Base-by-base conservation (phyloP, 257 asterid genomes). In the Przewalskia tangutica region DNA sequence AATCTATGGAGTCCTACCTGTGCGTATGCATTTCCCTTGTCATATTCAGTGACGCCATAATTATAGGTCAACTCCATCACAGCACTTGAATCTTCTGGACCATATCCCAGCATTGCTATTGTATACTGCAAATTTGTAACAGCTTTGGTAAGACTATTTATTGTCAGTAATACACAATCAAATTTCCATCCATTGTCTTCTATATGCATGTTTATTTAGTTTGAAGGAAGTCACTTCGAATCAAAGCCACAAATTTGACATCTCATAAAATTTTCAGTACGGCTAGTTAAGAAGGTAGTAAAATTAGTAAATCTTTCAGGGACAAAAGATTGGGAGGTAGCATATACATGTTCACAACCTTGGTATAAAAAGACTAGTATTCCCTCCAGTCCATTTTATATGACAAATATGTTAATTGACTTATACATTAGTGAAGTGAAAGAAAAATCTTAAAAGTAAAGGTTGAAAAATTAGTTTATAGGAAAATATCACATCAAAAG, bases 41-140 rank as follows among this genome's bases (percentile, higher is more conserved):
- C 92, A 82, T 91, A 91, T 67, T 89, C 89, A 3, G 90, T 86
- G 67, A 91, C 91, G 0, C 95, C 95, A 79, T 91, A 91, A 79
- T 91, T 91, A 84, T 89, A 91, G 16, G 95, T 91, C 81, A 91
- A 86, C 85, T 91, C 95, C 89, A 91, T 73, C 56, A 91, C 93
- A 8, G 84, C 89, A 85, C 18, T 91, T 78, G 86, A 85, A 55
- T 91, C 95, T 86, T 91, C 95, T 11, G 93, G 90, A 53, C 95
- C 93, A 83, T 89, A 89, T 75, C 95, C 93, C 91, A 91, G 79
- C 89, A 91, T 91, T 46, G 95, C 95, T 82, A 91, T 83, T 34
- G 92, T 89, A 85, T 91, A 91, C 93, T 91, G 85, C 88, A 85
- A 46, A 84, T 67, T 6, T 2, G 0, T 18, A 73, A 73, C 14